Evolutionary conservation across 768 basidiomycete species (phyloP).

Genomic region (Amylocystis lapponica): DNA sequence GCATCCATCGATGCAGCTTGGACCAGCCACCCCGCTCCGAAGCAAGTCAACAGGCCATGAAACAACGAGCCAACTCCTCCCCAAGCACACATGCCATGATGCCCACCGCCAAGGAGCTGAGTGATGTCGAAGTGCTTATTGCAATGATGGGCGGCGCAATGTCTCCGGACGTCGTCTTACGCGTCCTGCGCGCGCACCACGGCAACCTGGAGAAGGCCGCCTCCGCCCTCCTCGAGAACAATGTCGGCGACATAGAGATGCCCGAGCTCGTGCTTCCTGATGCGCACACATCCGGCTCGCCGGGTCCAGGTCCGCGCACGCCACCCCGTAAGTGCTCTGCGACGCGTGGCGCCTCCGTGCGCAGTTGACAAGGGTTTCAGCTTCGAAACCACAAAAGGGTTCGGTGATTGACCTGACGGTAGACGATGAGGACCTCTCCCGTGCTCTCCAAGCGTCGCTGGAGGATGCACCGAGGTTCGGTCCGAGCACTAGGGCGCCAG

Average conservation of each 20-base stretch:
- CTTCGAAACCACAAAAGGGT: slow-evolving; percentile 23
- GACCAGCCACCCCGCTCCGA: neutral
- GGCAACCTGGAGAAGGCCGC: slow-evolving; percentile 42
- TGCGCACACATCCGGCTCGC: slow-evolving; percentile 2
- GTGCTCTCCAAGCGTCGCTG: slow-evolving; percentile 51
- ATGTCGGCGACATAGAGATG: slow-evolving; percentile 21
- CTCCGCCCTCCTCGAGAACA: slow-evolving; percentile 25
- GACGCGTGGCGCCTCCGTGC: neutral
- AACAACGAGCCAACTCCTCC: too few species aligned
- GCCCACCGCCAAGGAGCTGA: slow-evolving; percentile 11
- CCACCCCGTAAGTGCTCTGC: slow-evolving; percentile 22
- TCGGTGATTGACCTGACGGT: slow-evolving; percentile 53
- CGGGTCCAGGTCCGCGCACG: slow-evolving; percentile 16
- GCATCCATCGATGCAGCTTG: neutral
- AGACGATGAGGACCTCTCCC: slow-evolving; percentile 49
- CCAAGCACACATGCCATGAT: too few species aligned
- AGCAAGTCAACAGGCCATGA: too few species aligned
- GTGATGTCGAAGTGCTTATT: slow-evolving; percentile 28
- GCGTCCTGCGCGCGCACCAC: slow-evolving; percentile 55
- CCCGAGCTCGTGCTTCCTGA: too few species aligned
- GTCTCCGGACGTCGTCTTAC: slow-evolving; percentile 42
- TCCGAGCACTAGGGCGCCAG: slow-evolving; percentile 54
- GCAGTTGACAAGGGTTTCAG: slow-evolving; percentile 10
- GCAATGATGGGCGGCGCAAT: slow-evolving; percentile 35
- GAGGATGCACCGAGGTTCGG: slow-evolving; percentile 44